Base-by-base conservation (phyloP, 768 basidiomycete species). In the Macrocybe gigantea region DNA sequence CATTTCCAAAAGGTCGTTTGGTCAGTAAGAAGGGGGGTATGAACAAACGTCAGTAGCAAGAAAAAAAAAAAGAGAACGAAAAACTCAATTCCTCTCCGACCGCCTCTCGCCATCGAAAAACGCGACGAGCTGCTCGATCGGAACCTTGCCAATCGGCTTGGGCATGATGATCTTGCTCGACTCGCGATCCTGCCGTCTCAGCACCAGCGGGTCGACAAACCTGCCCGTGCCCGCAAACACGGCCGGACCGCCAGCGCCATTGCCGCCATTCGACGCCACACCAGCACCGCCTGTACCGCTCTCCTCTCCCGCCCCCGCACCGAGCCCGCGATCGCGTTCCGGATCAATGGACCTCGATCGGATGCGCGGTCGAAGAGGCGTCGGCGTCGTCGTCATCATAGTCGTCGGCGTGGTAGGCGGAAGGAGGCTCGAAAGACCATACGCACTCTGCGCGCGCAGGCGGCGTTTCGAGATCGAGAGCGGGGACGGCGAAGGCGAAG, bases 101-200 rank as follows among this genome's bases (percentile, higher is more conserved):
- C 67, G 66, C 63, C 70, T 72, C 37, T 77, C 74, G 31, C 65
- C 64, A 58, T 91, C 86, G 56, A 93, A 93, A 64, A 86, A 92
- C n/a, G 88, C 88, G 10, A 90, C 86, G 38, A 93, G 64, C 57
- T 91, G 78, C 7, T 82, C 85, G 37, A 92, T 75, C 0, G 85
- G 80, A 10, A 87, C 77, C 68, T 89, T 90, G 45, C 72, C 79
- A 60, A 60, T 54, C 48, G 78, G 64, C 46, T 67, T 69, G 12
- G 78, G 69, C 54, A 71, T 71, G 4, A 69, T 76, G 35, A 71
- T 66, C 51, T 72, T 73, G 38, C 59, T 69, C 38, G 61, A 60
- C 56, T 72, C 72, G 45, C 71, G 75, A 64, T 77, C 75, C 66
- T 88, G 85, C 55, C 74, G 80, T 57, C 89, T 74, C 60, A 84